These are phyloP conservation scores for Eudorina sp. DNA, from an alignment of 139 green algal species.

Conservation along the genomic window DNA sequence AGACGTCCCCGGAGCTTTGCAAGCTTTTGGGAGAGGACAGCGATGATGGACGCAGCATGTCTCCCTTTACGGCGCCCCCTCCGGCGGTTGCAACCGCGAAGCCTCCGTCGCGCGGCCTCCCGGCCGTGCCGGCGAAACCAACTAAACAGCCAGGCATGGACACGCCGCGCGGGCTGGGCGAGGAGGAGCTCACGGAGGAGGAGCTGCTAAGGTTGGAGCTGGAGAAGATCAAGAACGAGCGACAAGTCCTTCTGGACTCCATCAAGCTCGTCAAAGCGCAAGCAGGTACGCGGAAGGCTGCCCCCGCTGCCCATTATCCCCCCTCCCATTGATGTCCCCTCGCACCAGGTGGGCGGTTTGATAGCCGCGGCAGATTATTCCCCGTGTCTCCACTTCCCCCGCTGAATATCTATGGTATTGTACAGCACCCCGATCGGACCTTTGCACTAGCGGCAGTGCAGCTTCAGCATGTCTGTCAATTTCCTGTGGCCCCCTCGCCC, in stretches of 20 bases:
- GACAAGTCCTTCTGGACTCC: conserved; percentile 79
- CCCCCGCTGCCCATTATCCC: no score
- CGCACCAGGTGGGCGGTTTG: no score
- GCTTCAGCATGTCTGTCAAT: no score
- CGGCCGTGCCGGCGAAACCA: conserved; percentile 1
- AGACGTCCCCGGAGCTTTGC: conserved; percentile 72
- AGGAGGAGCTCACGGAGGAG: conserved; percentile 84
- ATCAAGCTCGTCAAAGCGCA: conserved; percentile 74
- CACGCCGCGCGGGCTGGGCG: conserved; percentile 60
- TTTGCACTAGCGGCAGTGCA: no score
- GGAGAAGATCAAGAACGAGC: conserved; percentile 86
- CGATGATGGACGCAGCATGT: conserved; percentile 56
- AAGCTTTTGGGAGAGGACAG: conserved; percentile 72
- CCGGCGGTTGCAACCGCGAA: conserved; percentile 16
- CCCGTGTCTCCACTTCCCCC: no score
- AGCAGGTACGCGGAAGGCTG: conserved; percentile 65
- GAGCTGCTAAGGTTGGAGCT: conserved; percentile 82
- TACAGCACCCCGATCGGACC: no score
- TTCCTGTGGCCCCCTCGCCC: no score
- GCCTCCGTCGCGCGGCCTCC: conserved; percentile 42
- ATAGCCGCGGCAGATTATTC: no score
- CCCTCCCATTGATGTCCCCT: no score
- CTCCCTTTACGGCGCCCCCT: conserved; percentile 47
- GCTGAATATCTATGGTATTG: no score
- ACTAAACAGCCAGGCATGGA: conserved; percentile 58